phyloP scores from a whole-genome alignment of 2,329 filamentous ascomycete genomes.

The Orbilia brochopaga region DNA sequence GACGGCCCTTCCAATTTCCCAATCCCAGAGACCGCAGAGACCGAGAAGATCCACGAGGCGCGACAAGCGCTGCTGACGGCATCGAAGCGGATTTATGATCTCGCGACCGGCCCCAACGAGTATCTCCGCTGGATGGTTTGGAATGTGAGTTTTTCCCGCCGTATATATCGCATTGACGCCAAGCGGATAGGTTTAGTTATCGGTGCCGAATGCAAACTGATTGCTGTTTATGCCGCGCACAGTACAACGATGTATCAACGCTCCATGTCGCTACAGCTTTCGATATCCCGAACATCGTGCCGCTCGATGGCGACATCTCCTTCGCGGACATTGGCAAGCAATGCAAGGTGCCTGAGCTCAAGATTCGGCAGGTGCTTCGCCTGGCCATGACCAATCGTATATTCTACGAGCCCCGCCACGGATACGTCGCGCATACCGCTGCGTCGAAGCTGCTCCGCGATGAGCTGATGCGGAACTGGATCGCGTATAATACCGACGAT shows the following conservation, averaged over 20 bases:
- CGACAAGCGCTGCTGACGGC: conserved; percentile 45
- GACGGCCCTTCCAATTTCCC: conserved; percentile 47
- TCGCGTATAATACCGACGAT: conserved; percentile 65
- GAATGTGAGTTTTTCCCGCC: conserved; percentile 36
- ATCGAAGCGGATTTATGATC: conserved; percentile 46
- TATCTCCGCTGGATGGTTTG: conserved; percentile 48
- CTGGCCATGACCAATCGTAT: conserved; percentile 67
- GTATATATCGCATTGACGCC: not conserved
- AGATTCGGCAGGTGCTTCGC: conserved; percentile 63
- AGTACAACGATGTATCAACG: conserved; percentile 48
- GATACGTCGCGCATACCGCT: conserved; percentile 65
- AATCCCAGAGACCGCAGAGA: conserved; percentile 31
- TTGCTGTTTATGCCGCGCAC: not conserved
- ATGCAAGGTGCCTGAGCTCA: conserved; percentile 58
- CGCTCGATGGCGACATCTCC: conserved; percentile 37
- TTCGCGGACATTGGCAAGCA: conserved; percentile 35
- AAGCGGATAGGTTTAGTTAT: not conserved
- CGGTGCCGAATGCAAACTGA: not conserved
- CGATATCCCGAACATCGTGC: conserved; percentile 41
- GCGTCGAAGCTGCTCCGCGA: conserved; percentile 63
- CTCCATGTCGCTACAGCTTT: conserved; percentile 35
- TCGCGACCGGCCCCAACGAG: conserved; percentile 42
- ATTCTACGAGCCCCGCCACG: conserved; percentile 64
- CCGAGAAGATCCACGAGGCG: conserved; percentile 38
- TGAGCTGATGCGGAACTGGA: conserved; percentile 64